A percentile compares a stretch with the other conserved stretches of the same genome.
phyloP scores from a whole-genome alignment of 2,329 filamentous ascomycete genomes.

The Zarea fungicola region DNA sequence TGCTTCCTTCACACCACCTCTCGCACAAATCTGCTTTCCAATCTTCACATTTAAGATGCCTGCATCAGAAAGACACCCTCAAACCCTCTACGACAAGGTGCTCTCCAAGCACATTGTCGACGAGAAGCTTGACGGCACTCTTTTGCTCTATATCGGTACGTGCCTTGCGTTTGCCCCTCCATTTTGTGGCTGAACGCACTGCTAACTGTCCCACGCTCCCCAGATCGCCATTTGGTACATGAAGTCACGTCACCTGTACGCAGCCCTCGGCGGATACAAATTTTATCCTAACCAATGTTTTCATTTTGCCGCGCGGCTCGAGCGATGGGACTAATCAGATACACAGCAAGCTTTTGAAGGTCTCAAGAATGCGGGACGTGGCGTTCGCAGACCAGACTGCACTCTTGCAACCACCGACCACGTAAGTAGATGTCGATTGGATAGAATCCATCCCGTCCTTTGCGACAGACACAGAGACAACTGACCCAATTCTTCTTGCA shows the following conservation, averaged over 20 bases:
- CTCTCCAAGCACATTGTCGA: slow-evolving; percentile 92
- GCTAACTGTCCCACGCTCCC: background rate
- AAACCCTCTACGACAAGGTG: slow-evolving; percentile 97
- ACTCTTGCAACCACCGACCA: slow-evolving; percentile 96
- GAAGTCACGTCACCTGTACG: slow-evolving; percentile 94
- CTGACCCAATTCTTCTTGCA: slow-evolving; percentile 30
- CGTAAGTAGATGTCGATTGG: slow-evolving; percentile 49
- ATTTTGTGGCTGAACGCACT: background rate
- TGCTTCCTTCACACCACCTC: slow-evolving; percentile 6
- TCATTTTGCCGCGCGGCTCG: background rate
- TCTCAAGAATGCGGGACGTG: slow-evolving; percentile 79
- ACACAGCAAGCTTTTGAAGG: slow-evolving; percentile 92
- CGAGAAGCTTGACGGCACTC: slow-evolving; percentile 88
- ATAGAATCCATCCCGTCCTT: too few relatives aligned
- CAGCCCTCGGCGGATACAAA: slow-evolving; percentile 14
- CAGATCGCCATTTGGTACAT: slow-evolving; percentile 92
- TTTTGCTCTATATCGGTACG: slow-evolving; percentile 88
- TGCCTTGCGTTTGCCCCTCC: slow-evolving; percentile 12
- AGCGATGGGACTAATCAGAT: slow-evolving; percentile 11
- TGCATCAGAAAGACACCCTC: slow-evolving; percentile 62
- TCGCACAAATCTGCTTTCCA: slow-evolving; percentile 4
- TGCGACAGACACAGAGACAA: background rate
- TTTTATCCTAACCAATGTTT: background rate
- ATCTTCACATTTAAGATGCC: slow-evolving; percentile 58
- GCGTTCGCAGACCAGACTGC: slow-evolving; percentile 91